Percentiles rank a stretch among this genome's conserved stretches.
These are phyloP conservation scores for Pseudonitzschia multistriata DNA, from an alignment of 108 stramenopile genomes.

Conservation along the genomic window DNA sequence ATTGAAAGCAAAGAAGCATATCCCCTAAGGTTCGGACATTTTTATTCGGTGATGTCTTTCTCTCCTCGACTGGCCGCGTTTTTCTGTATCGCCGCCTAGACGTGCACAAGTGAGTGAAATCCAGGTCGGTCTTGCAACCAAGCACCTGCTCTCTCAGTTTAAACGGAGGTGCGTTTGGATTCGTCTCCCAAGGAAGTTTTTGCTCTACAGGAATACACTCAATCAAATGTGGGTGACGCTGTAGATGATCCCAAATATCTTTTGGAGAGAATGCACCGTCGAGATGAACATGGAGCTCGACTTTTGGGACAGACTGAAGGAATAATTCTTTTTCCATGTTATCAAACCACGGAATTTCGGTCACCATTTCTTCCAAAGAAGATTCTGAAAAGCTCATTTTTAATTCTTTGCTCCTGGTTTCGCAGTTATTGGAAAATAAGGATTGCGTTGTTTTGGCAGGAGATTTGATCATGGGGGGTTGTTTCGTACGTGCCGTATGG, in stretches of 20 bases:
- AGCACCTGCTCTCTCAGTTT: constrained; percentile 31
- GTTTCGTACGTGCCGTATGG: no score
- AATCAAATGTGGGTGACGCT: constrained; percentile 23
- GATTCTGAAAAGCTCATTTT: constrained; percentile 18
- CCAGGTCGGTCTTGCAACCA: constrained; percentile 31
- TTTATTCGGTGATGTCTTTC: constrained; percentile 14
- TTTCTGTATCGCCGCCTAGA: constrained; percentile 42
- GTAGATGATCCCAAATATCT: constrained; percentile 41
- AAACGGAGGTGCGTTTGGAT: constrained; percentile 21
- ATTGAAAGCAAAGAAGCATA: constrained; percentile 68
- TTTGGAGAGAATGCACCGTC: constrained; percentile 61
- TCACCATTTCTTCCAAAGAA: constrained; percentile 31
- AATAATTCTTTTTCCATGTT: constrained; percentile 27
- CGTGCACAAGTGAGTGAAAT: constrained; percentile 54
- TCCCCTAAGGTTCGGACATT: constrained; percentile 35
- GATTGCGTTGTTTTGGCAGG: not conserved
- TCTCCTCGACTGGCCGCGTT: constrained; percentile 14
- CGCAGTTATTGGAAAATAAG: no score
- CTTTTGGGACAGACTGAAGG: constrained; percentile 44
- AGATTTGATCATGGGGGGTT: no score
- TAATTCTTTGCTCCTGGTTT: not conserved
- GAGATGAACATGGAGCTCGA: constrained; percentile 77
- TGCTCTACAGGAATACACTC: constrained; percentile 45
- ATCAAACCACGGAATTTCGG: constrained; percentile 14
- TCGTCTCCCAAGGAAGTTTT: constrained; percentile 54